Evolutionary conservation across 2,329 filamentous ascomycete species (phyloP), one percentile per base, ranked within the genome.

Genomic region (Cladosporium velox): DNA sequence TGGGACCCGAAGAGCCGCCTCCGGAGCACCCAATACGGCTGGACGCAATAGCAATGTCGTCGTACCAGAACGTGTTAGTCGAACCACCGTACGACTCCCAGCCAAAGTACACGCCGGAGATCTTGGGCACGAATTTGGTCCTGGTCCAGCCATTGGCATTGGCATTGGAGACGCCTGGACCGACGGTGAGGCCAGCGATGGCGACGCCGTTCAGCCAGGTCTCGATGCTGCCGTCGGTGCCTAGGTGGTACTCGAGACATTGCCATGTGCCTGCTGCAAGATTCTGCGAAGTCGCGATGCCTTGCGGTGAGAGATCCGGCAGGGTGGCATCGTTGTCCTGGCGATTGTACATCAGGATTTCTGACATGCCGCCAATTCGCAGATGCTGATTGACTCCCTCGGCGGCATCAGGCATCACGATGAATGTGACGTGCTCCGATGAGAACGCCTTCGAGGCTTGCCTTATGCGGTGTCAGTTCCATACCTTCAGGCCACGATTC

Each of bases 321-420:
- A 88, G 83, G 0, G 86, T 88, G 0, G 86, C 86, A 67, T 88
- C 86, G 74, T 88, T 86, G 18, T 82, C 81, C 72, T 88, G 86
- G 74, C 85, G 85, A 80, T 88, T 88, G 80, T 85, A 88, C 86
- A 88, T 88, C 38, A 88, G 76, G 72, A 88, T 88, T 69, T 83
- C 81, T 77, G 77, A 83, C 75, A 88, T 86, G 5, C 86, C 86
- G 52, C 86, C 86, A 67, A 88, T 87, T 65, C 86, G 85, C 35
- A 88, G 84, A 71, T 88, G 85, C 77, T 88, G 88, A 64, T 83
- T 83, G 2, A 24, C 14, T 67, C 83, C 85, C 67, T 85, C 85
- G 1, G 84, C 79, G 0, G 84, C 78, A 77, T 88, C 86, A 2
- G 85, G 83, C 85, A 88, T 87, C 24, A 86, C 87, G 77, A 88